These are phyloP conservation scores for Tricholoma saponaceum DNA, from an alignment of 768 basidiomycete species.

Conservation along the genomic window DNA sequence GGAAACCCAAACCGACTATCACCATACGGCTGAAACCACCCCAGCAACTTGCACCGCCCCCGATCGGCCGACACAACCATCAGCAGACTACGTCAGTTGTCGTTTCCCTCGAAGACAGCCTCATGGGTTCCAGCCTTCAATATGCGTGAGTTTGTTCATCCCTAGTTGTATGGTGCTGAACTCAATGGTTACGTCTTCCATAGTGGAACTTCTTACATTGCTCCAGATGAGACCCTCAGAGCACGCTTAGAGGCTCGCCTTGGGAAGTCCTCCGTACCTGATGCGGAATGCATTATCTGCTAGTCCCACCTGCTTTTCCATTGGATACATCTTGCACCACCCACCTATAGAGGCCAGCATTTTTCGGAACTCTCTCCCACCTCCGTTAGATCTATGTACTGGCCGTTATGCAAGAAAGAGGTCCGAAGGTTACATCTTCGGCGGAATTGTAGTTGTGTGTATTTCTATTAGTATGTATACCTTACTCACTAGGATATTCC, in stretches of 20 bases:
- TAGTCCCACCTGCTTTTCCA: constrained; percentile 15
- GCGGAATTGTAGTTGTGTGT: background rate
- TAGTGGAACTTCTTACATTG: constrained; percentile 45
- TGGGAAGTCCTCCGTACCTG: constrained; percentile 22
- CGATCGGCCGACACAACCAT: constrained; percentile 1
- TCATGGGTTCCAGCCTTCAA: constrained; percentile 41
- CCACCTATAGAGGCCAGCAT: background rate
- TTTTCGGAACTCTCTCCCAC: no score
- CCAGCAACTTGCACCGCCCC: constrained; percentile 27
- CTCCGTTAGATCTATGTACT: no score
- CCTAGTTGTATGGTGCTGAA: background rate
- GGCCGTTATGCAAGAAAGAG: no score
- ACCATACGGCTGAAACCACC: constrained; percentile 33
- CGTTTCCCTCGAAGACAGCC: constrained; percentile 36
- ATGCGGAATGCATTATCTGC: constrained; percentile 42
- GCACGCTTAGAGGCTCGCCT: constrained; percentile 44
- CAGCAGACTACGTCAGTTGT: constrained; percentile 24
- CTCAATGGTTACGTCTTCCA: background rate
- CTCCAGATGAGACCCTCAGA: constrained; percentile 39
- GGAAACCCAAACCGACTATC: constrained; percentile 29
- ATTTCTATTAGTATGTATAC: background rate
- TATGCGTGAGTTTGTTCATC: constrained; percentile 40
- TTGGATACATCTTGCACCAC: background rate
- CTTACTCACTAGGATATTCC: constrained; percentile 26
- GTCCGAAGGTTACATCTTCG: no score